Evolutionary conservation across 2,329 filamentous ascomycete species (phyloP), one percentile per base, ranked within the genome.

Genomic region (Nannizziopsis barbatae): DNA sequence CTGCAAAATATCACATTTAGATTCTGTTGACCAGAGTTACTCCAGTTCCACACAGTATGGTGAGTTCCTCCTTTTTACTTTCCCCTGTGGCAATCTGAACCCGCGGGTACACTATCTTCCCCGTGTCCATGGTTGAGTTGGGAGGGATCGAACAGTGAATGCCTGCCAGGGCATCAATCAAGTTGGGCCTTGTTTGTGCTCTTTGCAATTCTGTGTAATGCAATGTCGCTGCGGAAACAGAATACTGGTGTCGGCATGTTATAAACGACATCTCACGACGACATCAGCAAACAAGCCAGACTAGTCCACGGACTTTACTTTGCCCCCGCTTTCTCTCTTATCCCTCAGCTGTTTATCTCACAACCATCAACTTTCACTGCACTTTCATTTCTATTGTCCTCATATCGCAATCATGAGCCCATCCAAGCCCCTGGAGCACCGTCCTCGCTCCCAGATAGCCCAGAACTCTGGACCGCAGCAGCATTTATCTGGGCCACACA

Each of bases 161-260:
- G 11, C 18, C 27, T 17, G 22, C 22, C 22, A 27, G 22, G 22
- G 22, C 22, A 27, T 27, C 22, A 27, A 27, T 27, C 22, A 27
- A 7, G 22, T 7, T 7, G 3, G 22, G 22, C 22, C 22, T 7
- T 27, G 22, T 27, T 7, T 27, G 22, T 27, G 22, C 22, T 27
- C 22, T 27, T 27, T 27, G 22, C 22, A 27, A 22, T 12, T 2
- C 15, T 36, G 6, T 7, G 42, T 11, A 33, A 36, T 37, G n/a
- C 27, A 6, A 6, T 36, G 42, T 47, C 45, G 45, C 30, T 18
- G 45, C 38, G 38, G 45, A 36, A 47, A 46, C 44, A 46, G 35
- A 33, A 9, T 45, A 3, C 31, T 15, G 42, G 15, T n/a, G 17
- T 39, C 17, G 4, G 17, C 37, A 14, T 5, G n/a, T 17, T 15